Conservation (phyloP, 2,329 filamentous ascomycete species). For the Sodiomyces alkalinus region DNA sequence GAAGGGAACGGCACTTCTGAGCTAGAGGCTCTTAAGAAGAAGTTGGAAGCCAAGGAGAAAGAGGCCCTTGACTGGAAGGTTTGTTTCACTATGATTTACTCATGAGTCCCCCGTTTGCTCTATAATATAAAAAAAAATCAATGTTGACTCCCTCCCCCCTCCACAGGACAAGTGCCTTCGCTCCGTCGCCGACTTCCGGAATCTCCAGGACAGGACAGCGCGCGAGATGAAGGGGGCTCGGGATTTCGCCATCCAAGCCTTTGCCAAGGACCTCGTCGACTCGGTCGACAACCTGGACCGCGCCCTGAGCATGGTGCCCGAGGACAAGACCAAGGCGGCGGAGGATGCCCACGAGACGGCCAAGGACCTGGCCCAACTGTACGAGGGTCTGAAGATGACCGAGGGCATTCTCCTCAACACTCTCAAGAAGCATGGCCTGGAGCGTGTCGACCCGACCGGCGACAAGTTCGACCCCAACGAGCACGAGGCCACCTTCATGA, state of each 20-base stretch:
- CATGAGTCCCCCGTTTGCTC: constrained; percentile 1
- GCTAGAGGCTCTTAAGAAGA: constrained; percentile 31
- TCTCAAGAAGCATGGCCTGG: constrained; percentile 84
- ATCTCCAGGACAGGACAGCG: constrained; percentile 86
- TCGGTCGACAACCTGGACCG: constrained; percentile 95
- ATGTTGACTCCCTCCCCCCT: not conserved
- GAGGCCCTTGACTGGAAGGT: constrained; percentile 72
- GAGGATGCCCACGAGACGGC: constrained; percentile 19
- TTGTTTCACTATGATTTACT: no score
- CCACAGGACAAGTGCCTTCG: constrained; percentile 91
- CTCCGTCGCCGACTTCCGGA: constrained; percentile 90
- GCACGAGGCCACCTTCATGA: constrained; percentile 94
- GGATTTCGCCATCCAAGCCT: constrained; percentile 90
- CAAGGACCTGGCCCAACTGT: constrained; percentile 63
- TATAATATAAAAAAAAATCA: not conserved
- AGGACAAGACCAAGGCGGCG: constrained; percentile 48
- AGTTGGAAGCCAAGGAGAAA: constrained; percentile 35
- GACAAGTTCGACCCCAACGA: constrained; percentile 93
- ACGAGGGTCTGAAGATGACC: constrained; percentile 91
- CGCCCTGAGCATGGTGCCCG: constrained; percentile 64
- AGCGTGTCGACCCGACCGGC: constrained; percentile 68
- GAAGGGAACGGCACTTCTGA: constrained; percentile 16
- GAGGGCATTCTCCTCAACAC: constrained; percentile 77
- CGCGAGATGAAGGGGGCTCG: constrained; percentile 78
- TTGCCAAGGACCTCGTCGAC: constrained; percentile 89